Conservation (phyloP, 73 alveolate genomes). For the Stentor coeruleus region DNA sequence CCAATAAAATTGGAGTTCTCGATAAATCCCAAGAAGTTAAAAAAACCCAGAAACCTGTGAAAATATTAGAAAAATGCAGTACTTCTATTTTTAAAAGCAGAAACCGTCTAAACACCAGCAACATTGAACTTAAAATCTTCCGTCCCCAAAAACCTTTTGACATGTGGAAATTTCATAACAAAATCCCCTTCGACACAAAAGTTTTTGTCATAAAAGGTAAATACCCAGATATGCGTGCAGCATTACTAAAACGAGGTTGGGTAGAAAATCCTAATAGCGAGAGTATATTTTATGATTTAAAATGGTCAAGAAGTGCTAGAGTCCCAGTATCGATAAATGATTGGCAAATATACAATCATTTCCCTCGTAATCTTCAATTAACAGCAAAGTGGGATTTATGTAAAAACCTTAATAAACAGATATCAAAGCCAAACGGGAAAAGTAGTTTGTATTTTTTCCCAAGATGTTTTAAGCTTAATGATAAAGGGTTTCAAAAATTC, state of each 20-base stretch:
- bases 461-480: constrained; percentile 79
- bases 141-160: constrained; percentile 1
- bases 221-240: constrained; percentile 62
- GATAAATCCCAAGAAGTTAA: too few relatives aligned
- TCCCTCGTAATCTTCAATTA: constrained; percentile 66
- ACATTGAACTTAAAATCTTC: too few relatives aligned
- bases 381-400: constrained; percentile 70
- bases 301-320: constrained; percentile 65
- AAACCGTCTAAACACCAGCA: too few relatives aligned
- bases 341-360: constrained; percentile 71
- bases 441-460: constrained; percentile 71
- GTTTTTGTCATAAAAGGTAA: constrained; percentile 76
- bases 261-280: constrained; percentile 66
- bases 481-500: constrained; percentile 4
- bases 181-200: constrained; percentile 41
- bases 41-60: too few relatives aligned
- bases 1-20: too few relatives aligned
- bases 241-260: constrained; percentile 80
- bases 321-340: constrained; percentile 45
- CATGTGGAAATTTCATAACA: background rate
- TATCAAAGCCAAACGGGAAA: constrained; percentile 39
- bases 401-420: constrained; percentile 65
- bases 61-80: too few relatives aligned
- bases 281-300: constrained; percentile 71
- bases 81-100: too few relatives aligned